Base-by-base conservation (phyloP, 169 alveolate genomes). In the Plasmodium cynomolgi region DNA sequence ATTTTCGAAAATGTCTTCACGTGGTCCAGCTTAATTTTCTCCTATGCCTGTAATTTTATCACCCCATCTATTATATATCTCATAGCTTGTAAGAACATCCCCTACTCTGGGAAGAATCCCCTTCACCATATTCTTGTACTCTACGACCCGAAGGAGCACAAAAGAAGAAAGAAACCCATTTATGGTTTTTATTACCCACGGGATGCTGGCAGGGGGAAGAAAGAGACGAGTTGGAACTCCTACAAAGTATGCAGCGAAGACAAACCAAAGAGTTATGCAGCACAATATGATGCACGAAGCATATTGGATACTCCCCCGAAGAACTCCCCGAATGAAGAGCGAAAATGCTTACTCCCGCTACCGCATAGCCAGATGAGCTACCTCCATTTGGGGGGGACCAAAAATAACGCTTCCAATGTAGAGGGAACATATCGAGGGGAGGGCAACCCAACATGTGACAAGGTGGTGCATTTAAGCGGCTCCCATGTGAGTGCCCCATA, bases 61-160 rank as follows among this genome's bases (percentile, higher is more conserved):
- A 72, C 96, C 79, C 79, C 93, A 31, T 58, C 96, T 84, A 84
- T 85, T 92, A 74, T 91, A 92, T 83, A 90, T 95, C 34, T 84
- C 77, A 50, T 84, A 94, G 91, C 91, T 54, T 86, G 93, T 92
- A 44, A 84, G 93, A 56, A 84, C 94, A 90, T 90, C 34, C 94
- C 94, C n/a, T 90, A 80, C 74, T 90, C 94, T 5, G 72, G 82
- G 31, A 90, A 90, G 82, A 90, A 90, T 47, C 94, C 94, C 23
- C 58, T 90, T 4, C 84, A 90, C 23, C 74, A 90, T 74, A 90
- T 50, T 33, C 91, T 79, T 44, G 94, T 90, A 7, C 77, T 90
- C 37, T 90, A 90, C 56, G 90, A 90, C 15, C 94, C 94, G 20
- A 90, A 90, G 26, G 91, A 90, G 82, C 82, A 90, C 73, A 90